phyloP scores from a whole-genome alignment of 1,284 basidiomycete species.

The Rhodofomes roseus region DNA sequence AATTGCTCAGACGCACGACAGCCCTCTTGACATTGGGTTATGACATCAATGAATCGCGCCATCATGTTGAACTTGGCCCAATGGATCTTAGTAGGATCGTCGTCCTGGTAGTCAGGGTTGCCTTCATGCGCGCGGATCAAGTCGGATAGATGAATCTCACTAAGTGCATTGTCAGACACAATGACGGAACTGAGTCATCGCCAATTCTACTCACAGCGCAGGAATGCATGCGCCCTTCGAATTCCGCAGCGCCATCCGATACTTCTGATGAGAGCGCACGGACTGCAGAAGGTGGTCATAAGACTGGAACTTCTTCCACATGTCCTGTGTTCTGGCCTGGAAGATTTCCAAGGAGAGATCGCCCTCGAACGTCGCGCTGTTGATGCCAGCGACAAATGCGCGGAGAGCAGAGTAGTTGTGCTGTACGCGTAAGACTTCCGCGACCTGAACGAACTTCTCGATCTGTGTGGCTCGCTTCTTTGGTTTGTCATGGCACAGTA shows the following conservation, averaged over 20 bases:
- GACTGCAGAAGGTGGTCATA: slow-evolving; percentile 76
- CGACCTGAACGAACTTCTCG: slow-evolving; percentile 75
- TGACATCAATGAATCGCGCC: slow-evolving; percentile 69
- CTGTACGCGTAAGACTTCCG: slow-evolving; percentile 58
- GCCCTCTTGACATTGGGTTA: slow-evolving; percentile 68
- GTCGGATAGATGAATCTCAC: slow-evolving; percentile 83
- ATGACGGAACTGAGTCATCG: background rate
- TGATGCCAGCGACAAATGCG: slow-evolving; percentile 81
- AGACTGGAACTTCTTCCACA: slow-evolving; percentile 68
- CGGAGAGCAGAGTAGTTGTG: slow-evolving; percentile 82
- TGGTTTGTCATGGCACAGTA: slow-evolving; percentile 72
- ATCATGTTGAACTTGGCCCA: slow-evolving; percentile 88
- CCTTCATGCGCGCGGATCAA: slow-evolving; percentile 75
- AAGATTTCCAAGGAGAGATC: slow-evolving; percentile 71
- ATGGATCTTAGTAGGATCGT: slow-evolving; percentile 65
- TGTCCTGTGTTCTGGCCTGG: slow-evolving; percentile 54
- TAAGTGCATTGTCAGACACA: slow-evolving; percentile 26
- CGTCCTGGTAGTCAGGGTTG: slow-evolving; percentile 60
- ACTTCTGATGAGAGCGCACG: slow-evolving; percentile 70
- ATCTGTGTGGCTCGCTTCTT: slow-evolving; percentile 65
- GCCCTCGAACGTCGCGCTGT: slow-evolving; percentile 64
- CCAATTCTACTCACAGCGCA: slow-evolving; percentile 53
- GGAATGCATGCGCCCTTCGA: slow-evolving; percentile 81
- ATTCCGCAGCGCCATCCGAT: slow-evolving; percentile 74
- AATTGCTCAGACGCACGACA: slow-evolving; percentile 44